phyloP scores from a whole-genome alignment of 345 rosid species.

The Psidium friedrichsthalianum region DNA sequence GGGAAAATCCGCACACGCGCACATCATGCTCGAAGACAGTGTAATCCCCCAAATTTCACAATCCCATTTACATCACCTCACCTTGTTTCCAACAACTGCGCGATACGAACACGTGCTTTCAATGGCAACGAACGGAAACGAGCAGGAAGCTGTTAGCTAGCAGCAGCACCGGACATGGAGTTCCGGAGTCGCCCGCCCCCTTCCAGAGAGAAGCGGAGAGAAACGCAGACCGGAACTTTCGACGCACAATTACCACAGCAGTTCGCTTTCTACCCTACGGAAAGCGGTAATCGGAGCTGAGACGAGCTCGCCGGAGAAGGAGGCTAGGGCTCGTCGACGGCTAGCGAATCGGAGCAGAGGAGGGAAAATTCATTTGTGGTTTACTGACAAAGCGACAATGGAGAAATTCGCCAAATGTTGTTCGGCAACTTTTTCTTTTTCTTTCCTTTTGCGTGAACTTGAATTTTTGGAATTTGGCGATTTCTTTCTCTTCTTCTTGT shows the following conservation, averaged over 20 bases:
- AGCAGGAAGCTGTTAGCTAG: not conserved
- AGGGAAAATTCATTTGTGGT: not conserved
- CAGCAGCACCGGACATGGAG: not conserved
- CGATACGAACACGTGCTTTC: not conserved
- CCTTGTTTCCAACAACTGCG: not conserved
- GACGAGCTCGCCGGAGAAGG: not conserved
- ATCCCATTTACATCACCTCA: not conserved
- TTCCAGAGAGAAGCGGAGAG: not conserved
- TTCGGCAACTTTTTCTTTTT: not conserved
- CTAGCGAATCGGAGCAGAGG: not conserved
- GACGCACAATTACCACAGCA: not conserved
- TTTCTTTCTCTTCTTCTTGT: not conserved
- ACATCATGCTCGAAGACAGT: not conserved
- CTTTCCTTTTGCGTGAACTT: not conserved
- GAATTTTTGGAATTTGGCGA: not conserved
- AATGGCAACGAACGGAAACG: not conserved
- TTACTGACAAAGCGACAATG: not conserved
- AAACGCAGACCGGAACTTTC: not conserved
- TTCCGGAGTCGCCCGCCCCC: not conserved
- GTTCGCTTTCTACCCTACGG: not conserved
- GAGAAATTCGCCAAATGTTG: not conserved
- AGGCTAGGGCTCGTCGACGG: not conserved
- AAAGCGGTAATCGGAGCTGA: not conserved
- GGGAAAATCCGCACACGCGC: not conserved
- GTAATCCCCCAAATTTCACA: not conserved